Evolutionary conservation across 306 rosid genomes (phyloP), one percentile per base, ranked within the genome.

Genomic region (Cyamopsis tetragonoloba): DNA sequence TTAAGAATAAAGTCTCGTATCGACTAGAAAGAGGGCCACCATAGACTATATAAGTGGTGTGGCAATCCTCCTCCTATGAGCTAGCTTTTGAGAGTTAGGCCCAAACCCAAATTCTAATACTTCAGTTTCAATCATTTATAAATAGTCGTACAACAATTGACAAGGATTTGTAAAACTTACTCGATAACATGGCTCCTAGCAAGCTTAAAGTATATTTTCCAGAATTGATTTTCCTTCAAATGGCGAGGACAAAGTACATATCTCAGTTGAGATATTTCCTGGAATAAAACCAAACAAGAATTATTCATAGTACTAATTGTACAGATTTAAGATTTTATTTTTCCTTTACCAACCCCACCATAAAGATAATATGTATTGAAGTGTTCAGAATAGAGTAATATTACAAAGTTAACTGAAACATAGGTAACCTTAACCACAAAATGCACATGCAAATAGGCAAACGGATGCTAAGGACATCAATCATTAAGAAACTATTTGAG

Each of bases 181-280:
- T 82, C 87, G 4, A 79, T 62, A 55, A 89, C 87, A 20, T 87
- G 80, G 65, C 76, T 84, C 78, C 87, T 81, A 51, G 92, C 86
- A 73, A 92, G 96, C 66, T 58, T 54, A 74, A 92, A 92, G 79
- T 89, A 89, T 72, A 87, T 84, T 71, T 64, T 84, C 98, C 98
- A 92, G 81, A 92, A 89, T 34, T 87, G 88, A 10, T 68, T 64
- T 73, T 92, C 98, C 91, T 87, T 92, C 88, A 92, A 69, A 79
- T 73, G 83, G 65, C 95, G 83, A 2, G 98, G 98, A 77, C 98
- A 92, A n/a, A 89, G 79, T 71, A 54, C 80, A 54, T 84, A 92
- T 76, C 98, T 79, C 24, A 92, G 77, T 31, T 84, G 91, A 17
- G 98, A 86, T 49, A 92, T 79, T 68, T 89, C 96, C 96, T 92